phyloP scores from a whole-genome alignment of 2,329 filamentous ascomycete species.

The Cordyceps pruinosa region DNA sequence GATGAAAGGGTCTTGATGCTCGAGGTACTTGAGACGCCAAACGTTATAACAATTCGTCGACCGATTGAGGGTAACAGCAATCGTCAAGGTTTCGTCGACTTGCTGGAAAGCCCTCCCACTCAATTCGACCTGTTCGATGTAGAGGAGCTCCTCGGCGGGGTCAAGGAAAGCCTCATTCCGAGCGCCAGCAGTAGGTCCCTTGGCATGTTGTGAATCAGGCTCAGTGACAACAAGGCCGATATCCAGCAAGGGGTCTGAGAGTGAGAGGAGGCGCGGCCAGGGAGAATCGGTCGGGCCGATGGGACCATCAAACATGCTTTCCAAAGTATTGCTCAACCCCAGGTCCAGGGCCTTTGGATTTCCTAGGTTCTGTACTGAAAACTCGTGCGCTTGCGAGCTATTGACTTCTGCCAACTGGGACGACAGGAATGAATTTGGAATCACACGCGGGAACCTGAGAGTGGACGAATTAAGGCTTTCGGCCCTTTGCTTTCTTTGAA shows the following conservation, averaged over 20 bases:
- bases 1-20: conserved; percentile 54
- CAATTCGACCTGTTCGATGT: conserved; percentile 63
- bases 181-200: conserved; percentile 26
- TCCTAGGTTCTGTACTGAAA: conserved; percentile 51
- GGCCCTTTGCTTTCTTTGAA: conserved; percentile 67
- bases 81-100: conserved; percentile 49
- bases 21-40: conserved; percentile 75
- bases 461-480: conserved; percentile 45
- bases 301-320: conserved; percentile 51
- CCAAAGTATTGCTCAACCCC: conserved; percentile 46
- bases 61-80: conserved; percentile 76
- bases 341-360: conserved; percentile 48
- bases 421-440: conserved; percentile 77
- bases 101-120: conserved; percentile 33
- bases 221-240: conserved; percentile 72
- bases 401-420: conserved; percentile 54
- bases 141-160: conserved; percentile 73
- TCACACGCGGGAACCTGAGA: conserved; percentile 54
- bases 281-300: conserved; percentile 48
- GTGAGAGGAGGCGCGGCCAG: conserved; percentile 70
- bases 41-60: conserved; percentile 72
- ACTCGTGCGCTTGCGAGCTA: conserved; percentile 42
- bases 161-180: conserved; percentile 56
- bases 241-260: conserved; percentile 81
- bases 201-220: conserved; percentile 33